These are phyloP conservation scores for Mitragyna speciosa DNA, from an alignment of 257 asterid species.

Conservation along the genomic window DNA sequence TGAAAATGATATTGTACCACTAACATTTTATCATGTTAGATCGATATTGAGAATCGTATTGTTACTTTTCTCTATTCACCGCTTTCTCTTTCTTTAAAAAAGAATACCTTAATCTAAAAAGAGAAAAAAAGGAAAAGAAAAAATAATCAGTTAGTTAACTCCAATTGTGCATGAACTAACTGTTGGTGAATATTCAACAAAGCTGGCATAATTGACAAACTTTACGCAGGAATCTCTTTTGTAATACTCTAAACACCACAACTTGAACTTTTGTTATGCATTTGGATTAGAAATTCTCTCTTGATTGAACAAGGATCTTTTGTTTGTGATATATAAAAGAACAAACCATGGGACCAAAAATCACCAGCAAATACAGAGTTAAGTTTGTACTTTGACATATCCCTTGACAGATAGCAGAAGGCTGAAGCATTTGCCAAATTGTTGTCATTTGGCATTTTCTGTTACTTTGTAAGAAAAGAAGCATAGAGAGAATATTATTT, in stretches of 20 bases:
- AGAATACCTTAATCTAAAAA: not conserved
- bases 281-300: conserved; percentile 16
- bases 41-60: not conserved
- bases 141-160: not conserved
- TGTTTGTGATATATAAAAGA: not conserved
- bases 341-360: conserved; percentile 11
- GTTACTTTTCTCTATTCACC: not conserved
- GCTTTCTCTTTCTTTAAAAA: not conserved
- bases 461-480: conserved; percentile 20
- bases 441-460: conserved; percentile 11
- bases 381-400: not conserved
- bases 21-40: too few relatives aligned
- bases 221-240: conserved; percentile 13
- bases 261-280: not conserved
- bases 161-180: not conserved
- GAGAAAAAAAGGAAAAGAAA: not conserved
- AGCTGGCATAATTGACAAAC: conserved; percentile 6
- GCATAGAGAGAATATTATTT: conserved; percentile 19
- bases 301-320: conserved; percentile 8
- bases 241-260: conserved; percentile 2
- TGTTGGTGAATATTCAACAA: conserved; percentile 8
- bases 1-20: too few relatives aligned
- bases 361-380: not conserved
- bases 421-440: not conserved
- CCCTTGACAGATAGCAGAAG: not conserved